phyloP scores from a whole-genome alignment of 129 eudicot species.

The Escallonia rubra region DNA sequence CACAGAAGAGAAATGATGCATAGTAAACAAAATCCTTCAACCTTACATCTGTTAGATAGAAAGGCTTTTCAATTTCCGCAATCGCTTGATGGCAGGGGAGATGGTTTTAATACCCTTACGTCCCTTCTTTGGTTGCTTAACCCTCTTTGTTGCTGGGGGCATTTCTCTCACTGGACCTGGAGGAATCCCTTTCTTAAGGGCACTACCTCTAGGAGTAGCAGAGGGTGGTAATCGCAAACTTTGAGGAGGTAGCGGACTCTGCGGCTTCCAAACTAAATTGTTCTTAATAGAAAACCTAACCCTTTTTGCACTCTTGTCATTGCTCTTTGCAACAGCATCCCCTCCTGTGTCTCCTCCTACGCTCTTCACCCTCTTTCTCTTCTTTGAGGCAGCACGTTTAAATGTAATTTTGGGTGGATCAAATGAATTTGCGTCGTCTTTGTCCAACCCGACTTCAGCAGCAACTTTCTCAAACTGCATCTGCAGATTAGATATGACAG shows the following conservation, averaged over 20 bases:
- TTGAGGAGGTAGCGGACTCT: slow-evolving; percentile 84
- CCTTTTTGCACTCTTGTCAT: slow-evolving; percentile 66
- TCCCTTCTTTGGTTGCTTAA: slow-evolving; percentile 50
- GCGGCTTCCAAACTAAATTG: slow-evolving; percentile 90
- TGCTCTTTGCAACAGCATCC: slow-evolving; percentile 39
- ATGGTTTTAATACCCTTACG: slow-evolving; percentile 46
- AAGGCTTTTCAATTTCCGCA: slow-evolving; percentile 45
- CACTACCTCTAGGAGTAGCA: slow-evolving; percentile 90
- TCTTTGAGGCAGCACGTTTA: slow-evolving; percentile 28
- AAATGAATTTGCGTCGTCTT: slow-evolving; percentile 30
- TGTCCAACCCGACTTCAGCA: slow-evolving; percentile 47
- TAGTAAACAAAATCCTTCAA: slow-evolving; percentile 10
- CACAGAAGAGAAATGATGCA: background rate
- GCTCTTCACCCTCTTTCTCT: slow-evolving; percentile 54
- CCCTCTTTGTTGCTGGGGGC: slow-evolving; percentile 47
- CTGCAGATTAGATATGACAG: slow-evolving; percentile 73
- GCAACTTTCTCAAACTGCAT: slow-evolving; percentile 80
- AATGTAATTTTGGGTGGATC: slow-evolving; percentile 30
- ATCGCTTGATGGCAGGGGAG: slow-evolving; percentile 49
- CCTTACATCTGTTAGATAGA: slow-evolving; percentile 29
- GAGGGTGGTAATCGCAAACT: slow-evolving; percentile 85
- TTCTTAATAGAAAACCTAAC: slow-evolving; percentile 88
- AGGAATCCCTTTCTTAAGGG: slow-evolving; percentile 85
- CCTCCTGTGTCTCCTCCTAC: background rate
- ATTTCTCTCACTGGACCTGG: slow-evolving; percentile 89